Percentiles rank a stretch among this genome's conserved stretches.
These are phyloP conservation scores for Ceratobasidium sp. DNA, from an alignment of 1,284 basidiomycete species.

Conservation along the genomic window DNA sequence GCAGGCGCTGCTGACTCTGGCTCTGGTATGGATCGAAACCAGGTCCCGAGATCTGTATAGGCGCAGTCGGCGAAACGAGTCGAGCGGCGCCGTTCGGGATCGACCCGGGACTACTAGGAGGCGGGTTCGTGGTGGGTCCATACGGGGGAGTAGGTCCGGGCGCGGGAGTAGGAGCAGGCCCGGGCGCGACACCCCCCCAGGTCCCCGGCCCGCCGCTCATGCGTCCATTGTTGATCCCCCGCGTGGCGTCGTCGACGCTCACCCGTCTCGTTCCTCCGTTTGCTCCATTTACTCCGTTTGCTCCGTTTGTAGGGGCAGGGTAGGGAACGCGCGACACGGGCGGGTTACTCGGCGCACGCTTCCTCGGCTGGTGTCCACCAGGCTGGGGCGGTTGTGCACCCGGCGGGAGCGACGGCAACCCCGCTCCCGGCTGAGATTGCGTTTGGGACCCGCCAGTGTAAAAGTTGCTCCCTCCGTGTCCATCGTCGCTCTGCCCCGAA, in stretches of 20 bases:
- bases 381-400: conserved; percentile 31
- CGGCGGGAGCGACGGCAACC: conserved; percentile 8
- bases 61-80: not conserved
- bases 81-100: conserved; percentile 18
- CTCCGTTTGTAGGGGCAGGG: conserved; percentile 4
- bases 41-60: conserved; percentile 1
- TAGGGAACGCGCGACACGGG: conserved; percentile 38
- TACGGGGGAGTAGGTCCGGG: not conserved
- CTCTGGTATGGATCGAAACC: conserved; percentile 15
- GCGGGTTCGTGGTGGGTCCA: conserved; percentile 5
- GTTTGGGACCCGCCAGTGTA: conserved; percentile 38
- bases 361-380: conserved; percentile 2
- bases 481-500: conserved; percentile 40
- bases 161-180: not conserved
- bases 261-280: not conserved
- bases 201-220: conserved; percentile 36
- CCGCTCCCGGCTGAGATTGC: not conserved
- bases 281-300: not conserved
- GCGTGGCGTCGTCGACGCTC: conserved; percentile 15
- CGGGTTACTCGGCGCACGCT: conserved; percentile 33
- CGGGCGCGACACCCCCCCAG: conserved; percentile 35
- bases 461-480: conserved; percentile 38
- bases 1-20: not conserved
- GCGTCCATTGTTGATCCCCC: not conserved
- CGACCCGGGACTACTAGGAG: not conserved